Base-by-base conservation (phyloP, 768 basidiomycete species). In the Leccinum variicolor region DNA sequence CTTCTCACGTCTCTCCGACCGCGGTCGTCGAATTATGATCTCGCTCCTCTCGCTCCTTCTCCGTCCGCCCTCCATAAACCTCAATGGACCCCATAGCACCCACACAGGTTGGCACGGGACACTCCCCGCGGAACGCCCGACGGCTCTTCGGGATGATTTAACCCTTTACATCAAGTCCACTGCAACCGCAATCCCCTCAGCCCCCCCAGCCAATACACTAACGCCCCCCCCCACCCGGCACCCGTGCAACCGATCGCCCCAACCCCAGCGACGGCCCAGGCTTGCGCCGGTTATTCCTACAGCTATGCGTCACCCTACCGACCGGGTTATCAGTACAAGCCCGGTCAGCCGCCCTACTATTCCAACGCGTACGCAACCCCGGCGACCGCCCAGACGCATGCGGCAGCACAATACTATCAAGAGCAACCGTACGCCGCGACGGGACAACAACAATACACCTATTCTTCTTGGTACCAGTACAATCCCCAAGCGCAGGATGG, bases 1-100 rank as follows among this genome's bases (percentile, higher is more conserved):
- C 61, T 89, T 19, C 78, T 93, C 41, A 74, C 85, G 1, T 87
- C 89, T 3, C 75, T 93, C 51, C 83, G 90, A 55, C 91, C 91
- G 31, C 82, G 89, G 53, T 75, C 69, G 25, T 74, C 79, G n/a
- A 72, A 73, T 50, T 74, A 77, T 48, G 68, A 69, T 51, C 61
- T 75, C 25, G 66, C 74, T 1, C 77, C 85, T 1, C 75, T 94
- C 33, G 64, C 84, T 9, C 92, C 91, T 3, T 78, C 89, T 0
- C 71, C 86, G 8, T 73, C 82, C 28, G 72, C 84, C 55, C 79
- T 93, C 17, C 87, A 81, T 60, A 85, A 81, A 64, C 78, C 93
- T 3, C 86, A 90, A 64, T 82, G 79, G 19, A 87, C 88, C 87
- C 86, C 2, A 67, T 81, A 21, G 77, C 79, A 9, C 77, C 86